Conservation (phyloP, 352 stramenopile genomes). For the Nothophytophthora sp. region DNA sequence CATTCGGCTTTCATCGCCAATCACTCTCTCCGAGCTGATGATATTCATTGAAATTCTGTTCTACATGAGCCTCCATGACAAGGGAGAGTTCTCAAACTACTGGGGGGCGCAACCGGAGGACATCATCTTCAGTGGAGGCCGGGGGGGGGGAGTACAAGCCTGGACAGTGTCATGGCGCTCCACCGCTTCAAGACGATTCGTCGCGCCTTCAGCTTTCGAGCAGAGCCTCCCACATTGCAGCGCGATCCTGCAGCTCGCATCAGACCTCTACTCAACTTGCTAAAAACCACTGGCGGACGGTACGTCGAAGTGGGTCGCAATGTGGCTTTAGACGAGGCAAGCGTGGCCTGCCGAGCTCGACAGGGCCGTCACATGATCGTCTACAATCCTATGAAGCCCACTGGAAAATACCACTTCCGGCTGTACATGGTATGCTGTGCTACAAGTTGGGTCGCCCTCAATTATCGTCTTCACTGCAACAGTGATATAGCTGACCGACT, state of each 20-base stretch:
- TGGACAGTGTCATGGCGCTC: conserved; percentile 27
- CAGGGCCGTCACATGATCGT: conserved; percentile 5
- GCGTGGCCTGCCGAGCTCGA: conserved; percentile 1
- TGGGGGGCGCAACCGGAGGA: conserved; percentile 22
- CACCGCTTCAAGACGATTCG: conserved; percentile 25
- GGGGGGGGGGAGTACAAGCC: background rate
- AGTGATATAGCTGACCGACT: conserved; percentile 18
- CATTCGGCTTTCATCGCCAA: background rate
- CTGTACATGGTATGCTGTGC: conserved; percentile 31
- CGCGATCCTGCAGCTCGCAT: background rate
- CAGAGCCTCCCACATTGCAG: background rate
- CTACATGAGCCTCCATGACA: conserved; percentile 19
- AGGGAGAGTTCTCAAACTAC: conserved; percentile 30
- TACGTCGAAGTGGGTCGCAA: background rate
- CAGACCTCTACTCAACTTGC: background rate
- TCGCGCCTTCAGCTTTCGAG: conserved; percentile 27
- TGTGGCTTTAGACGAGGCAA: conserved; percentile 7
- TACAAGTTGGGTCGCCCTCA: conserved; percentile 26
- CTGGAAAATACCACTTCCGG: conserved; percentile 33
- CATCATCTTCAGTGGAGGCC: conserved; percentile 6
- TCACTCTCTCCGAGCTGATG: conserved; percentile 15
- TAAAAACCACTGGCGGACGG: background rate
- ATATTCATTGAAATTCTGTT: conserved; percentile 23
- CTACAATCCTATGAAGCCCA: conserved; percentile 11
- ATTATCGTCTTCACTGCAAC: conserved; percentile 23